Evolutionary conservation across 192 early-diverging fungal species (phyloP).

Genomic region (Chytriomyces confervae): DNA sequence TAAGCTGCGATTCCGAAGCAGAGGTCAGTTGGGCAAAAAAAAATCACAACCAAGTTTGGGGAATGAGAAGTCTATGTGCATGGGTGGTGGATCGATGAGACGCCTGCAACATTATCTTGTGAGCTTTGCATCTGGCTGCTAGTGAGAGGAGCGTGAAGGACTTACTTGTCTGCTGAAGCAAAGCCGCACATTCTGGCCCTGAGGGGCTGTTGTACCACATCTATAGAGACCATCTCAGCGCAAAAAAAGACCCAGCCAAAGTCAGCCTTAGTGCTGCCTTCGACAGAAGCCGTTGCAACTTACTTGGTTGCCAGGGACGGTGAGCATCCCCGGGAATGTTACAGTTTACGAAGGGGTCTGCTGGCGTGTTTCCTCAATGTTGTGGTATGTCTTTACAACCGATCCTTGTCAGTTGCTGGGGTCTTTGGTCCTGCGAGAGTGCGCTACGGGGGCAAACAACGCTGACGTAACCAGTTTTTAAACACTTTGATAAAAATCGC

Average conservation of each 20-base stretch:
- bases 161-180: slow-evolving; percentile 11
- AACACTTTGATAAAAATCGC: too few species aligned
- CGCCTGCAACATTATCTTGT: background rate
- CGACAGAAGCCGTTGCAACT: too few species aligned
- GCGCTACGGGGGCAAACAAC: too few species aligned
- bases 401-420: too few species aligned
- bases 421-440: too few species aligned
- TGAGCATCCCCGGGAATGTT: too few species aligned
- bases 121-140: background rate
- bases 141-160: background rate
- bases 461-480: too few species aligned
- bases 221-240: slow-evolving; percentile 6
- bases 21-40: background rate
- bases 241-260: background rate
- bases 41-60: background rate
- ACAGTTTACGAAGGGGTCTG: too few species aligned
- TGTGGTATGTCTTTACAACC: too few species aligned
- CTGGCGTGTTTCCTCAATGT: too few species aligned
- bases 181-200: slow-evolving; percentile 56
- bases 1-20: background rate
- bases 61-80: background rate
- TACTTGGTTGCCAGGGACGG: too few species aligned
- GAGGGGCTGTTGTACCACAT: slow-evolving; percentile 47
- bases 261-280: too few species aligned
- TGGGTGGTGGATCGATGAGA: slow-evolving; percentile 7